phyloP scores from a whole-genome alignment of 2,329 filamentous ascomycete species.

The Monilinia vaccinii-corymbosi region DNA sequence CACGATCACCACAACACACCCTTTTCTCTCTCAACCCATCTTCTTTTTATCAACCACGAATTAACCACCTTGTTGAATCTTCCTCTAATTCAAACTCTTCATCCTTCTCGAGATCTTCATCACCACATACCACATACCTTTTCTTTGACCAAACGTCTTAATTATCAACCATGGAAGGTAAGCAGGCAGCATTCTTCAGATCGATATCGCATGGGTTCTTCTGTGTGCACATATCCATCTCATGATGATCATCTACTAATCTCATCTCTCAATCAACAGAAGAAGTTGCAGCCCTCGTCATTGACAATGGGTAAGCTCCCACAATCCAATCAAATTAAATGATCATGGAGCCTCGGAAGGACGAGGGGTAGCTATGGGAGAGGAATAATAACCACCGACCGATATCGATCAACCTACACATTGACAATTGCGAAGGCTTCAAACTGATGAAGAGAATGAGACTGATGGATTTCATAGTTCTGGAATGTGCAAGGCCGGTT shows the following conservation, averaged over 20 bases:
- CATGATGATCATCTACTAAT: conserved; percentile 22
- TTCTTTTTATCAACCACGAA: conserved; percentile 11
- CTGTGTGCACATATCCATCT: conserved; percentile 16
- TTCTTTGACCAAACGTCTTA: conserved; percentile 28
- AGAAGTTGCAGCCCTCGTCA: conserved; percentile 99
- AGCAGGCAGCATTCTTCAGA: conserved; percentile 15
- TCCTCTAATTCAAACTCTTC: conserved; percentile 2
- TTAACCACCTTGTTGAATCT: conserved; percentile 8
- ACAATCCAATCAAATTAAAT: conserved; percentile 16
- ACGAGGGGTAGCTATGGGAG: conserved; percentile 18
- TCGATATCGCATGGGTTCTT: neutral
- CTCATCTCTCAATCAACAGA: conserved; percentile 48
- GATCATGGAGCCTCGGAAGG: conserved; percentile 13
- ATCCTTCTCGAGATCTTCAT: conserved; percentile 8
- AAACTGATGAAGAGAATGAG: conserved; percentile 9
- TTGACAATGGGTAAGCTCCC: conserved; percentile 99
- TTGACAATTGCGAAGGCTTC: conserved; percentile 7
- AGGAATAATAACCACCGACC: neutral
- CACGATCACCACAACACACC: conserved; percentile 12
- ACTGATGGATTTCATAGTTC: conserved; percentile 54
- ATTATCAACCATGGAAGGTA: conserved; percentile 34
- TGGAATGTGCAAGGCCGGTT: conserved; percentile 99
- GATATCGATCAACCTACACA: conserved; percentile 11
- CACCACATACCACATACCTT: conserved; percentile 6
- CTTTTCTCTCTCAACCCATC: conserved; percentile 5